Base-by-base conservation (phyloP, 345 rosid genomes). In the Sonneratia alba region DNA sequence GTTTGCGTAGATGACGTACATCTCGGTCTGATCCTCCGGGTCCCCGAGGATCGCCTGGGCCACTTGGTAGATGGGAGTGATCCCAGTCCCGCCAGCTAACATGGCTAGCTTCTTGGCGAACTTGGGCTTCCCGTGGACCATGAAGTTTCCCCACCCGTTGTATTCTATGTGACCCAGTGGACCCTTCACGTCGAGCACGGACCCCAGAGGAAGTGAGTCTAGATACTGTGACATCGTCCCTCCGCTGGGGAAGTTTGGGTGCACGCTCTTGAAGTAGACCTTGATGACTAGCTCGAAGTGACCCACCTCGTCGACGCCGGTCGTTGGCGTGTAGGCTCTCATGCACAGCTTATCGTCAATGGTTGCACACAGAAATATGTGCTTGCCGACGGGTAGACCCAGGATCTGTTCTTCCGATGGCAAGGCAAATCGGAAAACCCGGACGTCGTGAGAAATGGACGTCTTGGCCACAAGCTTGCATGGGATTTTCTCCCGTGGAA, bases 61-160 rank as follows among this genome's bases (percentile, higher is more conserved):
- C 70, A 95, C 80, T 73, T 95, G 99, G 71, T 88, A 95, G 3
- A 95, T 84, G 0, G 99, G 99, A 3, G 97, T 92, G 34, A 95
- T 89, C 1, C 99, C 99, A 0, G 97, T 90, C 36, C 99, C 97
- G n/a, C 99, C 97, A 0, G 97, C 93, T 12, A 92, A 4, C 99
- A 95, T 95, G 0, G 97, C 87, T 53, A 95, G 83, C 77, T 87
- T 95, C 80, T 80, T 90, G 36, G 90, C 93, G 32, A 82, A 86
- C 79, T 84, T 90, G 1, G 92, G 89, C 78, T 89, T 87, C 40
- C 97, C 91, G 21, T 86, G 91, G n/a, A 88, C 94, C 70, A 56
- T 6, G 67, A 95, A 92, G 69, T 84, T 83, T 15, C 99, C 97
- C 2, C 84, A 79, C 0, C 97, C 94, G n/a, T 22, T 21, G 55